Evolutionary conservation across 805 yeast genomes (phyloP).

Genomic region (Blastobotrys terrestris): DNA sequence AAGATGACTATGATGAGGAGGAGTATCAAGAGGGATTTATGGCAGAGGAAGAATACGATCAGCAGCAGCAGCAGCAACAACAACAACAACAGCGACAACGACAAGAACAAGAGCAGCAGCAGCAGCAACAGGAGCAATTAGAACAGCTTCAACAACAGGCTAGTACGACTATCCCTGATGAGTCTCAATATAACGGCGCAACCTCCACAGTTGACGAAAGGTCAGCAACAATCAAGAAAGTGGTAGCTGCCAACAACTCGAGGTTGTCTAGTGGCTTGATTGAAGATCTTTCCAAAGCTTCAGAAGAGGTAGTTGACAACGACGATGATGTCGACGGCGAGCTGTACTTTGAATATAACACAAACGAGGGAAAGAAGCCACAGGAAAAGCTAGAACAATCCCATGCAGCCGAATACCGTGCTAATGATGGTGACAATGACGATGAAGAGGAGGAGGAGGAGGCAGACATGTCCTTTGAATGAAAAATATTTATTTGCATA

Average conservation of each 20-base stretch:
- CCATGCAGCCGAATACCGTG: background rate
- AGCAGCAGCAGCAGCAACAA: background rate
- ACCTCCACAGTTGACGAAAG: slow-evolving; percentile 1
- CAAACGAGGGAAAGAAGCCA: background rate
- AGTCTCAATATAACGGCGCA: background rate
- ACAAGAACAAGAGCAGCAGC: background rate
- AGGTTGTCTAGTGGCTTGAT: background rate
- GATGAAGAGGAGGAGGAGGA: slow-evolving; percentile 1
- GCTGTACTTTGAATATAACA: background rate
- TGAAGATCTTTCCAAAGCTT: background rate
- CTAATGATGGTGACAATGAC: background rate
- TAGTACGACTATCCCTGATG: background rate
- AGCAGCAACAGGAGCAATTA: background rate
- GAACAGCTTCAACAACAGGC: background rate
- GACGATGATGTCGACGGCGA: slow-evolving; percentile 1
- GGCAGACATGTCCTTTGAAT: slow-evolving; percentile 1
- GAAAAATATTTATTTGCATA: slow-evolving; percentile 1
- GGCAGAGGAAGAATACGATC: slow-evolving; percentile 19
- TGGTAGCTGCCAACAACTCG: background rate
- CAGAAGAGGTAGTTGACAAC: background rate
- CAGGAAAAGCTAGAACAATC: background rate
- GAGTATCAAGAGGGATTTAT: slow-evolving; percentile 20
- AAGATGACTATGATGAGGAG: slow-evolving; percentile 17
- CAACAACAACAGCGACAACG: background rate
- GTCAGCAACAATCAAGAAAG: background rate